These are phyloP conservation scores for Saccharomycopsis babjevae DNA, from an alignment of 805 yeast genomes.

Conservation along the genomic window DNA sequence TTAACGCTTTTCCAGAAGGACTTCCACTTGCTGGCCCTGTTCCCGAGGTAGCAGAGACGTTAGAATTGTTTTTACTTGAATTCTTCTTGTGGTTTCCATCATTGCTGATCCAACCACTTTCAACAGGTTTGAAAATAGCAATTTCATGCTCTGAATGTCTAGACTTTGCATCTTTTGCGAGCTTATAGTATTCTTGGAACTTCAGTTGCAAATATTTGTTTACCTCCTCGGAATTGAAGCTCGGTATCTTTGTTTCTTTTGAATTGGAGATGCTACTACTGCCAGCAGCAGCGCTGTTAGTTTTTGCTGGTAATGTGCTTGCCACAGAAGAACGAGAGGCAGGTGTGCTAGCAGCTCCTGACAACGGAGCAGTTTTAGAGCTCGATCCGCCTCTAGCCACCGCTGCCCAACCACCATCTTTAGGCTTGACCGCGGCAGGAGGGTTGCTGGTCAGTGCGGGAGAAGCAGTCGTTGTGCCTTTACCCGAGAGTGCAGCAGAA, in stretches of 20 bases:
- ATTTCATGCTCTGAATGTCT: conserved; percentile 1
- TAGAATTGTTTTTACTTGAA: background rate
- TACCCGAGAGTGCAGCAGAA: background rate
- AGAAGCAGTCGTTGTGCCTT: background rate
- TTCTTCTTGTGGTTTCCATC: conserved; percentile 1
- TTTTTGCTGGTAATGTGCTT: background rate
- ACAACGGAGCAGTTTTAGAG: background rate
- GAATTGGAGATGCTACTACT: background rate
- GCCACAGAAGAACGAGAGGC: background rate
- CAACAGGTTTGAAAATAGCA: conserved; percentile 11
- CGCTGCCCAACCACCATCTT: conserved; percentile 12
- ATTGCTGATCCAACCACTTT: conserved; percentile 14
- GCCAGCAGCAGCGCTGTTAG: background rate
- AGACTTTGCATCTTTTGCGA: conserved; percentile 4
- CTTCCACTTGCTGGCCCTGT: background rate
- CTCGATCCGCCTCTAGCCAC: conserved; percentile 4
- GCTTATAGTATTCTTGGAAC: conserved; percentile 1
- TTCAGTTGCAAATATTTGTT: conserved; percentile 2
- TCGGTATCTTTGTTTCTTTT: background rate
- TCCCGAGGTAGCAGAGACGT: background rate
- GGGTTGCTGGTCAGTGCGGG: background rate
- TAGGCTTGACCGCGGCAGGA: background rate
- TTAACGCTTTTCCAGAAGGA: background rate
- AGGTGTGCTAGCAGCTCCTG: background rate
- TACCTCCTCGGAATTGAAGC: conserved; percentile 12